Percentiles rank a stretch among this genome's conserved stretches.
Evolutionary conservation across 1,284 basidiomycete species (phyloP).

Genomic region (Rhodotorula sp.): DNA sequence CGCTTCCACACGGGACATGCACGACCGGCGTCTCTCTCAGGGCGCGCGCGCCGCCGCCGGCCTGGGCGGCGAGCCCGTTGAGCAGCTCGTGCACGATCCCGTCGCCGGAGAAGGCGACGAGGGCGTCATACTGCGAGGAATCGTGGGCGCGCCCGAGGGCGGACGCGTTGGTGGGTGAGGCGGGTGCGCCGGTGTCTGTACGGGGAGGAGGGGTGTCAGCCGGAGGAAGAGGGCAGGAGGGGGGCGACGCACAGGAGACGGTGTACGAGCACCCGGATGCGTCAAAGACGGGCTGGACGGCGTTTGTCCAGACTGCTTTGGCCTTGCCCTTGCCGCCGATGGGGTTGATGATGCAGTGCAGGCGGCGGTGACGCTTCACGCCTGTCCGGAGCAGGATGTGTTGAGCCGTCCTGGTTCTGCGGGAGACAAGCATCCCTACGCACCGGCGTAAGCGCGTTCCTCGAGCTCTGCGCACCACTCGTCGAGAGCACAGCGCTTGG

Average conservation of each 20-base stretch:
- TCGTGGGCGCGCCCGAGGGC: constrained; percentile 67
- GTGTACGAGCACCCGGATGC: constrained; percentile 73
- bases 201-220: neutral
- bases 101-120: constrained; percentile 86
- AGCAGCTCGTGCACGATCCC: constrained; percentile 87
- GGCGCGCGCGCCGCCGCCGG: constrained; percentile 69
- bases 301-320: constrained; percentile 62
- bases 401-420: neutral
- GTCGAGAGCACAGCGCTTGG: neutral
- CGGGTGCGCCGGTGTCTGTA: constrained; percentile 68
- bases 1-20: constrained; percentile 85
- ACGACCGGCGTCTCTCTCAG: constrained; percentile 70
- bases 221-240: neutral
- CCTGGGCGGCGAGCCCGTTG: constrained; percentile 74
- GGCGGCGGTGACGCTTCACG: constrained; percentile 14
- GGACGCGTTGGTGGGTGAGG: constrained; percentile 62
- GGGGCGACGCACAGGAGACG: constrained; percentile 59
- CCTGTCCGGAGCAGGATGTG: neutral
- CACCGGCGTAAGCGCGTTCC: constrained; percentile 15
- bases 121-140: constrained; percentile 67
- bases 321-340: constrained; percentile 81
- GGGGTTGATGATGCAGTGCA: constrained; percentile 80
- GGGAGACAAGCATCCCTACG: no score
- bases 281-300: constrained; percentile 75
- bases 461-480: constrained; percentile 11